Conservation (phyloP, 306 rosid species). For the Medicago ruthenica region DNA sequence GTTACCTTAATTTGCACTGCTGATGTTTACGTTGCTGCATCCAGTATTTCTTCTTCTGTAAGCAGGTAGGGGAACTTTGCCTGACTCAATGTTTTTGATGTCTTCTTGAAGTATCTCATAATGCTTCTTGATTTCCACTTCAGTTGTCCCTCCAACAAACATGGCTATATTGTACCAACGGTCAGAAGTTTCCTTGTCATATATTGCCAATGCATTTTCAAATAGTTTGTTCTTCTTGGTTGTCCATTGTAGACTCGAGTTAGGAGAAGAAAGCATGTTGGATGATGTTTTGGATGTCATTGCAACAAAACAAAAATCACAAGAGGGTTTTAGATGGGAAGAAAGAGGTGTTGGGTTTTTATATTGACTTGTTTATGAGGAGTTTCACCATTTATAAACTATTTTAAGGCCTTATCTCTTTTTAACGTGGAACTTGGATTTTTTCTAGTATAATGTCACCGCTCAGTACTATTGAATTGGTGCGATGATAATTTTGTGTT, state of each 20-base stretch:
- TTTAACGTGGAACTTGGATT: background rate
- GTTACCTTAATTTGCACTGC: conserved; percentile 54
- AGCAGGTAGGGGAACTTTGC: conserved; percentile 64
- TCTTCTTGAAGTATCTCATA: conserved; percentile 65
- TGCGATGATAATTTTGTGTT: background rate
- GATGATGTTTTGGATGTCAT: conserved; percentile 55
- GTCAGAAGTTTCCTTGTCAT: conserved; percentile 63
- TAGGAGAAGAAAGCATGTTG: conserved; percentile 40
- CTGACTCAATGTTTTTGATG: conserved; percentile 68
- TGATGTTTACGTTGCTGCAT: conserved; percentile 40
- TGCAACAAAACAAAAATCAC: conserved; percentile 31
- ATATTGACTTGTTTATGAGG: background rate
- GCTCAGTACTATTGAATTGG: too few relatives aligned
- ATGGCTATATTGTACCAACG: conserved; percentile 70
- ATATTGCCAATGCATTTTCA: conserved; percentile 73
- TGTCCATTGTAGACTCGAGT: conserved; percentile 56
- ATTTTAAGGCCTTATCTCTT: background rate
- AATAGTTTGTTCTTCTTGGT: conserved; percentile 61
- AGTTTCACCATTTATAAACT: background rate
- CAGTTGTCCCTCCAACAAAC: conserved; percentile 67
- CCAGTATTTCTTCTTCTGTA: conserved; percentile 40
- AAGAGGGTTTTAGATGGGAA: conserved; percentile 35
- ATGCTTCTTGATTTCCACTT: conserved; percentile 70
- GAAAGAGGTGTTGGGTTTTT: conserved; percentile 9
- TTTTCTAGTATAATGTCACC: background rate